Evolutionary conservation across 179 eudicot genomes (phyloP).

Genomic region (Gypsophila paniculata): DNA sequence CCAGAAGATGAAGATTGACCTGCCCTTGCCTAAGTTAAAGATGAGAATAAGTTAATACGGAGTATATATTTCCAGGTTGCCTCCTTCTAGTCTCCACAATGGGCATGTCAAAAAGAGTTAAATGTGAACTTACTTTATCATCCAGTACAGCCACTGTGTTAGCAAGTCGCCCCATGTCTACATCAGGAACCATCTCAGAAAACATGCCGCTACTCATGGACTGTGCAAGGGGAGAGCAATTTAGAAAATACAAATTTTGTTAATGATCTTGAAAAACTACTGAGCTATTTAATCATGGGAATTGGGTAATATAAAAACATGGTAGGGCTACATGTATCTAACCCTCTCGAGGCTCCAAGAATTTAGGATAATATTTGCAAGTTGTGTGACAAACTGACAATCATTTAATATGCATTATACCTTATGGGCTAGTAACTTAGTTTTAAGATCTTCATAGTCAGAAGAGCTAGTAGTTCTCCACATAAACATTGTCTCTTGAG

Average conservation of each 20-base stretch:
- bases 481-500: slow-evolving; percentile 49
- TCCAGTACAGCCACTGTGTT: slow-evolving; percentile 22
- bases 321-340: no score
- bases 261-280: slow-evolving; percentile 1
- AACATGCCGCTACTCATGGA: slow-evolving; percentile 35
- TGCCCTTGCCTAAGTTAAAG: slow-evolving; percentile 32
- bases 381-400: neutral
- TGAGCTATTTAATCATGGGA: neutral
- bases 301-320: no score
- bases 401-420: slow-evolving; percentile 28
- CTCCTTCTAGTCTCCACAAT: neutral
- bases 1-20: slow-evolving; percentile 31
- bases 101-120: neutral
- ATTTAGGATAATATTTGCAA: neutral
- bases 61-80: neutral
- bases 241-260: neutral
- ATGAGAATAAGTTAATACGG: slow-evolving; percentile 4
- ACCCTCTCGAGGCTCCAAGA: neutral
- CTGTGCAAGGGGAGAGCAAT: slow-evolving; percentile 33
- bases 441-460: slow-evolving; percentile 57
- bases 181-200: slow-evolving; percentile 32
- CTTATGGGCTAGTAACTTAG: slow-evolving; percentile 53
- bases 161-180: slow-evolving; percentile 27
- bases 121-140: slow-evolving; percentile 34
- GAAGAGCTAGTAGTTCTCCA: slow-evolving; percentile 58